Conservation (phyloP, 2,329 filamentous ascomycete species). For the Aspergillus eucalypticola region DNA sequence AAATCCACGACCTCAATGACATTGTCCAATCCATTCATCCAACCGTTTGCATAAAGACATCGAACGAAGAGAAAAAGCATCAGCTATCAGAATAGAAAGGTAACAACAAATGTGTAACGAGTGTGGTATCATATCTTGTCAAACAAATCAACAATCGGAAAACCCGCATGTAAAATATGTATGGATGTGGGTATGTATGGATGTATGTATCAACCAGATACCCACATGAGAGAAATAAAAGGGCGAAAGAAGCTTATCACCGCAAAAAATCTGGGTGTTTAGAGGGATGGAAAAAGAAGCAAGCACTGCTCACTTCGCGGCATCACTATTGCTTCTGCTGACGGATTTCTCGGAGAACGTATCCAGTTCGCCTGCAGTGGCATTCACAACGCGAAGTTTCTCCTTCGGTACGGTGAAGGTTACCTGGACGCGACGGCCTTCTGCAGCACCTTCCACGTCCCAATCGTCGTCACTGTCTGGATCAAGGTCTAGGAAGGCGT, state of each 20-base stretch:
- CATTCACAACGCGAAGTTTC: constrained; percentile 85
- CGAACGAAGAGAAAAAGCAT: not conserved
- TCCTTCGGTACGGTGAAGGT: constrained; percentile 95
- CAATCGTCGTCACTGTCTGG: constrained; percentile 56
- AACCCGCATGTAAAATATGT: not conserved
- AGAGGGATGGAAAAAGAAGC: not conserved
- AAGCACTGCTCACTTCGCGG: not conserved
- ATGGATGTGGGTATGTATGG: not conserved
- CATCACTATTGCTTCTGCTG: constrained; percentile 26
- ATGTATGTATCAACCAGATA: not conserved
- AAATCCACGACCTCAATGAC: not conserved
- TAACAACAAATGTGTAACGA: not conserved
- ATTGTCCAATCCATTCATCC: not conserved
- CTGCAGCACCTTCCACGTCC: constrained; percentile 74
- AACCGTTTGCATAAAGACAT: not conserved
- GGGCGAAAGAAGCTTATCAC: too few species aligned
- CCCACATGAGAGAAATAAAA: not conserved
- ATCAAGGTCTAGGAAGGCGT: constrained; percentile 26
- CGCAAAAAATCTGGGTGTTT: too few species aligned
- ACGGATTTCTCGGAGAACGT: constrained; percentile 31
- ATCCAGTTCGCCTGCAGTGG: constrained; percentile 47
- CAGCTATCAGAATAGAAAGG: not conserved
- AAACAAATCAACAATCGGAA: not conserved
- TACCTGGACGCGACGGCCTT: constrained; percentile 71
- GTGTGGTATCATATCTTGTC: not conserved